phyloP scores from a whole-genome alignment of 2,329 filamentous ascomycete species.

The Ophiocordyceps sinensis region DNA sequence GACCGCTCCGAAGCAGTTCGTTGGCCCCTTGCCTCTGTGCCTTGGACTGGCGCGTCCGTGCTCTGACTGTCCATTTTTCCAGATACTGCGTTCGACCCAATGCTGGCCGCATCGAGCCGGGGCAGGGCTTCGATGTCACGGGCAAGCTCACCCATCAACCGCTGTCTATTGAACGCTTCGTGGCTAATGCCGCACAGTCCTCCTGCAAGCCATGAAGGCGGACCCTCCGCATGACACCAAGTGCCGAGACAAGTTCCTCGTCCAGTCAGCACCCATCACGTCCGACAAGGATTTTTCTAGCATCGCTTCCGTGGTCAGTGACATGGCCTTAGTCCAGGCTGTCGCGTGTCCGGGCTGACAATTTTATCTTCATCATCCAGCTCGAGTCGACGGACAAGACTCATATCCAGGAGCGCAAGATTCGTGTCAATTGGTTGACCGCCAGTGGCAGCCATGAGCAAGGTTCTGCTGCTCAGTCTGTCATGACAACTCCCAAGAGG shows the following conservation, averaged over 20 bases:
- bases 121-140: conserved; percentile 80
- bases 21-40: conserved; percentile 5
- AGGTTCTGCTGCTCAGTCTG: conserved; percentile 6
- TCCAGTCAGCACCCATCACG: conserved; percentile 77
- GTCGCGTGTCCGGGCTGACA: background rate
- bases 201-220: conserved; percentile 95
- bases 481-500: conserved; percentile 25
- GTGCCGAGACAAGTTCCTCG: conserved; percentile 95
- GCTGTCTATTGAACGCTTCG: background rate
- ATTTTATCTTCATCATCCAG: conserved; percentile 24
- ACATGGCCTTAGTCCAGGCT: background rate
- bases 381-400: conserved; percentile 70
- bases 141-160: conserved; percentile 37
- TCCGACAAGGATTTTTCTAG: conserved; percentile 73
- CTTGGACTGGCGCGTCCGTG: background rate
- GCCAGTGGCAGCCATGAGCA: conserved; percentile 32
- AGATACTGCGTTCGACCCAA: conserved; percentile 98
- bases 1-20: conserved; percentile 95
- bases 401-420: conserved; percentile 83
- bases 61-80: conserved; percentile 3
- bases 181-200: conserved; percentile 41
- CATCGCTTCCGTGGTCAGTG: conserved; percentile 63
- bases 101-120: conserved; percentile 86
- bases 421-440: conserved; percentile 74
- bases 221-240: conserved; percentile 75